phyloP scores from a whole-genome alignment of 139 green algal genomes.

The Protoeuglena noctilucae region DNA sequence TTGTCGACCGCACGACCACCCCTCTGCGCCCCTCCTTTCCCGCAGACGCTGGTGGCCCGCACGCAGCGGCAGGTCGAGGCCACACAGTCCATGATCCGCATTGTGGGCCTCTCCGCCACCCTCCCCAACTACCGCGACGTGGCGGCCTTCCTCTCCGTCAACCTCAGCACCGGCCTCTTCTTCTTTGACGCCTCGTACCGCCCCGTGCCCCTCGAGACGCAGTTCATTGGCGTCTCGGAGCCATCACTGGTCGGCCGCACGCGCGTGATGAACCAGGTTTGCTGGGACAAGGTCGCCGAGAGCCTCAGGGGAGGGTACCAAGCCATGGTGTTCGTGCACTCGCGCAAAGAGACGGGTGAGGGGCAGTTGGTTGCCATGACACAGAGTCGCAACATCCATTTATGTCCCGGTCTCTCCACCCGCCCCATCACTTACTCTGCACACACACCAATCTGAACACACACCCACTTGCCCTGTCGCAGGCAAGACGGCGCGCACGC shows the following conservation, averaged over 20 bases:
- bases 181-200: conserved; percentile 89
- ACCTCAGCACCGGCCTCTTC: conserved; percentile 62
- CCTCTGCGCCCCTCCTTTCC: too few relatives aligned
- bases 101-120: conserved; percentile 92
- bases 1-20: too few relatives aligned
- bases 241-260: too few relatives aligned
- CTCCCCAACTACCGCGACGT: conserved; percentile 96
- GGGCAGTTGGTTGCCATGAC: too few relatives aligned
- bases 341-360: conserved; percentile 88
- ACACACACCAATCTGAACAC: too few relatives aligned
- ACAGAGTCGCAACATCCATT: too few relatives aligned
- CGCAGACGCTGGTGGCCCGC: conserved; percentile 82
- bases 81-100: conserved; percentile 92
- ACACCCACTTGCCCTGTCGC: too few relatives aligned
- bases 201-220: conserved; percentile 80
- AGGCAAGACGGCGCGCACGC: conserved; percentile 69
- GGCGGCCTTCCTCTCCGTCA: conserved; percentile 74
- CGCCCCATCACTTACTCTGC: too few relatives aligned
- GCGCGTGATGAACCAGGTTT: conserved; percentile 74
- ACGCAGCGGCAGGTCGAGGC: conserved; percentile 85
- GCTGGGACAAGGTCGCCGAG: conserved; percentile 71
- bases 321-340: conserved; percentile 99
- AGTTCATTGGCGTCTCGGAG: conserved; percentile 82
- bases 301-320: conserved; percentile 71
- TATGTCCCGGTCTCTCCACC: too few relatives aligned